Base-by-base conservation (phyloP, 768 basidiomycete species). In the Kwoniella europaea region DNA sequence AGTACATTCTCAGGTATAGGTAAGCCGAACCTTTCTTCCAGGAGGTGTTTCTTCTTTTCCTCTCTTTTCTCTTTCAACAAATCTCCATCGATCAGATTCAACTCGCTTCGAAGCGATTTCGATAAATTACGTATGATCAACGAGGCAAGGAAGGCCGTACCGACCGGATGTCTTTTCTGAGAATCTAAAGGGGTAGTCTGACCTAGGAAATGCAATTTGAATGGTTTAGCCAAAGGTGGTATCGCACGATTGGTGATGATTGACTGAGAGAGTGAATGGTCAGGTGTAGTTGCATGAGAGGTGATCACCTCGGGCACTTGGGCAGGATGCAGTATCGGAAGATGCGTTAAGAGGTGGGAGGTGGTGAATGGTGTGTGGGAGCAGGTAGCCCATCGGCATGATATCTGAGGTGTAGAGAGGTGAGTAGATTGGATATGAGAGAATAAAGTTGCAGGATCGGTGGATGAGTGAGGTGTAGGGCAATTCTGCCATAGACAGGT, bases 11-110 rank as follows among this genome's bases (percentile, higher is more conserved):
- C 77, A 41, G 82, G 82, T 5, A 82, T 93, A 5, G 94, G 94
- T 82, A 96, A 92, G 0, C 94, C 94, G 82, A 94, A 96, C 73
- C 92, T 91, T 68, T 95, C 92, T 22, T 88, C 90, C 78, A 92
- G 91, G 2, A 75, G 35, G 74, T 76, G 71, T 68, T 77, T 75
- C 71, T 71, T 73, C 69, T 73, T 68, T 15, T 68, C 44, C 27
- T 62, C 63, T 63, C 60, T 64, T 60, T 69, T 42, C 41, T 58
- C 65, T 52, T 53, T 24, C 20, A 44, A 56, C 41, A 70, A 5
- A 43, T 68, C 75, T 4, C 53, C 59, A 59, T 59, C 29, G 9
- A 69, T 68, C 24, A 55, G 50, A 20, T 56, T 60, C 52, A 77
- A 71, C 65, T 82, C 83, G 24, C 43, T 57, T 29, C 71, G 92